Conservation (phyloP, 441 rosid genomes). For the Populus trichocarpa region DNA sequence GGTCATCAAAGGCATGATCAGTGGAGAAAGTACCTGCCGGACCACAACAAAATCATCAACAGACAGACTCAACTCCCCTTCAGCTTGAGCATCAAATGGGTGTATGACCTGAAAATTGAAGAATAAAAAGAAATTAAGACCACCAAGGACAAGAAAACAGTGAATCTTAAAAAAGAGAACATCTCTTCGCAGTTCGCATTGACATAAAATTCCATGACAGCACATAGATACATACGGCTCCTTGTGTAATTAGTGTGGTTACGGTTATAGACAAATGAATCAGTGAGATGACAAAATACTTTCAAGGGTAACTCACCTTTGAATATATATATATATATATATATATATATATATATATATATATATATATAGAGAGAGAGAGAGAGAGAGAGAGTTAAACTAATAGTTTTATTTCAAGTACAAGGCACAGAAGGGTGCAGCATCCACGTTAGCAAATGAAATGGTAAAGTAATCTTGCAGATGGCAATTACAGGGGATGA, state of each 20-base stretch:
- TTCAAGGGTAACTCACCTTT: background rate
- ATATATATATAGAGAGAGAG: too few species aligned
- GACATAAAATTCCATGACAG: background rate
- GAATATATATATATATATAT: too few species aligned
- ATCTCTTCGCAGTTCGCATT: background rate
- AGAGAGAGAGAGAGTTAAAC: too few species aligned
- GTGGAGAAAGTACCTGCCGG: constrained; percentile 53
- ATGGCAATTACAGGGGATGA: background rate
- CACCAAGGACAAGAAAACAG: constrained; percentile 5
- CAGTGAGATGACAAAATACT: background rate
- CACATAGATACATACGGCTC: too few species aligned
- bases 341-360: too few species aligned
- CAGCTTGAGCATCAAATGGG: constrained; percentile 87
- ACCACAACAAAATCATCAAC: constrained; percentile 79
- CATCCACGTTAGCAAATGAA: background rate
- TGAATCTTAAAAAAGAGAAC: background rate
- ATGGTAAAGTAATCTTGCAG: background rate
- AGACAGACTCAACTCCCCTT: constrained; percentile 73
- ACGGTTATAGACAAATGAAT: background rate
- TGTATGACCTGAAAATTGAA: constrained; percentile 61
- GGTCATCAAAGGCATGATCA: background rate
- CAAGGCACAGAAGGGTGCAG: background rate
- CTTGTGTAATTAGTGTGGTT: background rate
- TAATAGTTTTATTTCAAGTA: background rate
- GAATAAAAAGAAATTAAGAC: background rate